Conservation (phyloP, 352 stramenopile genomes). For the Phytopythium mirpurense region DNA sequence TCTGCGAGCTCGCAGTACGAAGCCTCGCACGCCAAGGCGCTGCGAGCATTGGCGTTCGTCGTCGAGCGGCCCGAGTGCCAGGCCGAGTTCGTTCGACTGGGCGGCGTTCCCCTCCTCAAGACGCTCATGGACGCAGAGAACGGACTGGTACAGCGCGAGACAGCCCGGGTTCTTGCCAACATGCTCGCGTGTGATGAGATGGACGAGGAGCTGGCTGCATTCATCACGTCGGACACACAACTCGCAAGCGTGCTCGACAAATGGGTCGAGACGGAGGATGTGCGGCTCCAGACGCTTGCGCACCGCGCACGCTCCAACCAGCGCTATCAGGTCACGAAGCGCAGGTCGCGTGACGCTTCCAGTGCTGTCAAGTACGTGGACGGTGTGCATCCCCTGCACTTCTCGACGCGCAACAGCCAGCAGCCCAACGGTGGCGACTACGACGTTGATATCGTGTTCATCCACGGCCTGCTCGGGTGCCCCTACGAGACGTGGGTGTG, state of each 20-base stretch:
- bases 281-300: conserved; percentile 42
- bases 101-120: conserved; percentile 53
- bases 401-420: conserved; percentile 22
- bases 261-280: conserved; percentile 42
- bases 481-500: conserved; percentile 80
- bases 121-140: conserved; percentile 38
- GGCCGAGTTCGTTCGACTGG: conserved; percentile 38
- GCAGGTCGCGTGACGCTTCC: conserved; percentile 1
- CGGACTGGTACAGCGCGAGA: conserved; percentile 45
- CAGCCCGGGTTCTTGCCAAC: conserved; percentile 58
- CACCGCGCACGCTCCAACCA: conserved; percentile 55
- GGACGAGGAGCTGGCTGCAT: conserved; percentile 23
- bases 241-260: conserved; percentile 31
- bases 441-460: conserved; percentile 77
- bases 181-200: conserved; percentile 54
- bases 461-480: conserved; percentile 75
- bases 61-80: conserved; percentile 49
- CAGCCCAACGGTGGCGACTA: conserved; percentile 24
- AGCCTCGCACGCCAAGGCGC: conserved; percentile 46
- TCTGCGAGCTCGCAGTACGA: conserved; percentile 25
- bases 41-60: conserved; percentile 61
- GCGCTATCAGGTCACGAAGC: conserved; percentile 34
- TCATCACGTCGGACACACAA: conserved; percentile 31
- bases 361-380: conserved; percentile 58
- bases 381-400: conserved; percentile 63